Base-by-base conservation (phyloP, 345 rosid species). In the Gossypioides kirkii region DNA sequence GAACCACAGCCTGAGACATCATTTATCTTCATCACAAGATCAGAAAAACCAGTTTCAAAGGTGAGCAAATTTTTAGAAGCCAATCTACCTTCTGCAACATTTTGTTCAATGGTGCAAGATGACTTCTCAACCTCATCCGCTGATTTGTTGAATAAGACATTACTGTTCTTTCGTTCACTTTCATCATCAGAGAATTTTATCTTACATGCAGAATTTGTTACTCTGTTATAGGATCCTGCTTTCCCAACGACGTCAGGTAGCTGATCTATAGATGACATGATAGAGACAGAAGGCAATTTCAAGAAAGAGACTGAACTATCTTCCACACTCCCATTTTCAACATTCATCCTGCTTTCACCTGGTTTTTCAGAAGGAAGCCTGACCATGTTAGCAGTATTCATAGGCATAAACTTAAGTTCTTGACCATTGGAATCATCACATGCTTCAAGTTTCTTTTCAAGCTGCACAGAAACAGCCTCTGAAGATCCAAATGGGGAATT, bases 361-460 rank as follows among this genome's bases (percentile, higher is more conserved):
- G 56, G 45, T 68, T 77, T 77, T 69, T 76, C 75, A 50, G 77
- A 77, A 11, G 81, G 73, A 53, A 47, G 16, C 62, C 80, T 78
- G 53, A 66, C 69, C 60, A 69, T 54, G 73, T 76, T 82, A 72
- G 79, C 71, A 42, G 63, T 22, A 43, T 54, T 49, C 10, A 46
- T 14, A 75, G 78, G 54, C n/a, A 25, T 73, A 74, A 45, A 54
- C 47, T 71, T 76, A 79, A 82, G 80, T 59, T 61, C 86, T 73
- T 76, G 83, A 79, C 64, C 67, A 72, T 77, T 79, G 71, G 79
- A 77, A 71, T 47, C 80, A 46, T 70, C 78, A 9, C 73, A 55
- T 53, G 79, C 82, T 80, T 86, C 88, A 42, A 59, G 60, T 17
- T 75, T 83, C 74, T 76, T 81, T 67, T n/a, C 68, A 73, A 74